Evolutionary conservation across 1,139 yeast species (phyloP), one percentile per base, ranked within the genome.

Genomic region (Blastobotrys elegans): DNA sequence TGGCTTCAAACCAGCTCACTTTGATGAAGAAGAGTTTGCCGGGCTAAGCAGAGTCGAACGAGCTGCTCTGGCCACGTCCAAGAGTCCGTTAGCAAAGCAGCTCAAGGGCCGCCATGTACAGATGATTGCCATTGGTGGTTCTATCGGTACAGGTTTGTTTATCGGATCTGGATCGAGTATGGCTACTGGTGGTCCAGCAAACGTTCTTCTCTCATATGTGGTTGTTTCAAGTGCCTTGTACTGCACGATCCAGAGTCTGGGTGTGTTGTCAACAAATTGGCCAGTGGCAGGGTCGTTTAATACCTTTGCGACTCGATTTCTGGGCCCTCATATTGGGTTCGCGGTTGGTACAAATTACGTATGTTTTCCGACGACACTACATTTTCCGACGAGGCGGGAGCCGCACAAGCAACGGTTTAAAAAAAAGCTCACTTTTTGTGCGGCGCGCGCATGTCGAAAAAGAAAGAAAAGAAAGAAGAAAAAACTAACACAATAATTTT

Each of bases 71-170:
- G 49, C 49, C 14, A 58, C 61, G 13, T 84, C 90, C 20, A 75
- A 76, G 59, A 73, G 90, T 21, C 95, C 95, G 1, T 74, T 86
- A 52, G 71, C 79, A 44, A 73, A 87, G 62, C 72, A 77, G 38
- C 73, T 85, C 49, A 80, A 81, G 56, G 72, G 68, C 44, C 70
- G 82, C 72, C 80, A 85, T 71, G 69, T 86, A 57, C 84, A 83
- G 61, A 84, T 86, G 87, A 82, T 87, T 63, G 94, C 95, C 43
- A 81, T 87, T 58, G 95, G 95, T 61, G 95, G 95, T 54, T 76
- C 88, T 46, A 84, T 87, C 54, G 95, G 96, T 67, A 84, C 83
- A 2, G 84, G 83, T 59, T 71, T 81, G 40, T 80, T 82, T 55
- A 79, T 84, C 51, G 88, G 89, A 49, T 71, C 81, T 36, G 89